Evolutionary conservation across 805 yeast species (phyloP).

Genomic region (Myxozyma udenii): DNA sequence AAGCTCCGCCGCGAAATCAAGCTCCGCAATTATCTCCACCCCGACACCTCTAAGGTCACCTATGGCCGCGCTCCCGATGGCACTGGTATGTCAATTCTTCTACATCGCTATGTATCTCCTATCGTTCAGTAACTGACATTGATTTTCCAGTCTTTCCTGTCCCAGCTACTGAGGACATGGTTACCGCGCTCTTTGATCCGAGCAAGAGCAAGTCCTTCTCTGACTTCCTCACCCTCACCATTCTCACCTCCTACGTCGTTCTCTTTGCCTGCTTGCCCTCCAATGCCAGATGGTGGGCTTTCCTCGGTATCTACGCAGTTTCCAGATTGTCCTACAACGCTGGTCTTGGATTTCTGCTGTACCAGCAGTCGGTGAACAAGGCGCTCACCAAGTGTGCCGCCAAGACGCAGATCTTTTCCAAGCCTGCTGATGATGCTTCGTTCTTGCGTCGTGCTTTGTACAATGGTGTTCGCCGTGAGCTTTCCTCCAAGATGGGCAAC

Average conservation of each 20-base stretch:
- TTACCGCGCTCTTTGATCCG: constrained; percentile 75
- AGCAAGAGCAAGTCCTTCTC: constrained; percentile 62
- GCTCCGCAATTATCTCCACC: constrained; percentile 22
- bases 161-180: constrained; percentile 79
- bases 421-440: constrained; percentile 25
- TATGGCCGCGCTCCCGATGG: constrained; percentile 38
- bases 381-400: constrained; percentile 53
- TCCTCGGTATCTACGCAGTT: constrained; percentile 57
- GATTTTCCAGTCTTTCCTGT: constrained; percentile 36
- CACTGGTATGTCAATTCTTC: constrained; percentile 23
- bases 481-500: constrained; percentile 48
- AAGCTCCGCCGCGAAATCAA: constrained; percentile 25
- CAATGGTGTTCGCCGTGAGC: constrained; percentile 46
- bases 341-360: constrained; percentile 72
- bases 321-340: constrained; percentile 76
- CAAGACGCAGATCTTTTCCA: constrained; percentile 46
- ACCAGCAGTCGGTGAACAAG: constrained; percentile 61
- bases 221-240: constrained; percentile 57
- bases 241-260: constrained; percentile 40
- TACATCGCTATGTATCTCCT: neutral
- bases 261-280: constrained; percentile 35
- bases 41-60: constrained; percentile 22
- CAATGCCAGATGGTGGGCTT: constrained; percentile 39
- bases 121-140: neutral
- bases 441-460: constrained; percentile 38